Base-by-base conservation (phyloP, 345 rosid species). In the Corchorus capsularis region DNA sequence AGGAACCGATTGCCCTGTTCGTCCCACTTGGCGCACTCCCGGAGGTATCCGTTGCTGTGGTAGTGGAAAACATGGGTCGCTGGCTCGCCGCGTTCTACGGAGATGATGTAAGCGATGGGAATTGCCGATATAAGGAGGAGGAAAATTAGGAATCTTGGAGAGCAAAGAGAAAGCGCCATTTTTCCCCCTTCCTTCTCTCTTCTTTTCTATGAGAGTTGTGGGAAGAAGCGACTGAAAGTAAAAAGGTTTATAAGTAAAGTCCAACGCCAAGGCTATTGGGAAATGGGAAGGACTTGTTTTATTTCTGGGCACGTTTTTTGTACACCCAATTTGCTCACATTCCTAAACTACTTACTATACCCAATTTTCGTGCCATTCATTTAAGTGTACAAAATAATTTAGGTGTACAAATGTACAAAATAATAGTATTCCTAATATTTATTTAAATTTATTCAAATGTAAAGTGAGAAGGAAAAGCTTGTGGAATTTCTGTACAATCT, bases 21-120 rank as follows among this genome's bases (percentile, higher is more conserved):
- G 83, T 94, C 98, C 98, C 98, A 94, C 90, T 93, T 92, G 75
- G 95, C 93, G 85, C 90, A 86, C 87, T 93, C 98, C 19, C 97
- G 92, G 82, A 94, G 19, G 82, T 78, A 88, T 17, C 93, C 93
- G 79, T 89, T 62, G 87, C 94, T 88, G 46, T 86, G 88, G 88
- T 91, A 94, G 79, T 79, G 89, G 85, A 83, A 85, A 69, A 88
- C 94, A 65, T 86, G 96, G 47, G 90, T 90, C 16, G 93, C 3
- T 7, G 97, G 87, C 2, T 72, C 64, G 55, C 91, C 75, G 37
- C 83, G 80, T 80, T 94, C 97, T 27, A 80, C 79, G 62, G 88
- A 87, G 75, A 91, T 79, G 70, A 92, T 80, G 80, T 83, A 91
- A 77, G 92, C 93, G 15, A 90, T 14, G 52, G 95, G 97, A 60